Conservation (phyloP, 179 eudicot genomes). For the Silene vulgaris region DNA sequence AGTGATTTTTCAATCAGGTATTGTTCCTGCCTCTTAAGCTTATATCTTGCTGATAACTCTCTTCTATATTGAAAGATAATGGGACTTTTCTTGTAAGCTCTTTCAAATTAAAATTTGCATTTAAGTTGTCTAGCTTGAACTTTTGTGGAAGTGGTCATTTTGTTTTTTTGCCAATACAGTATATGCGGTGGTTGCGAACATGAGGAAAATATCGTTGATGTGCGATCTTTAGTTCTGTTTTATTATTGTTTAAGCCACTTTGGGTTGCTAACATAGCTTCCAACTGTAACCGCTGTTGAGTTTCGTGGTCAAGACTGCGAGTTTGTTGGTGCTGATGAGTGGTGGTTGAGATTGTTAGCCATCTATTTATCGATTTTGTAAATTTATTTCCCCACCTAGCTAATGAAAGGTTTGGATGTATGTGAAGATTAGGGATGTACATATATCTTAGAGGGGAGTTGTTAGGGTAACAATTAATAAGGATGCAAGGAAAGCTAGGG, state of each 20-base stretch:
- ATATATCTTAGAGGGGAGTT: neutral
- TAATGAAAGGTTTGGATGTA: neutral
- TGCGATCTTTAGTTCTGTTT: neutral
- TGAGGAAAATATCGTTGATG: neutral
- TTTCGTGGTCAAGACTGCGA: neutral
- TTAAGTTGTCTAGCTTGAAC: no score
- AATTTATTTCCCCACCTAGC: neutral
- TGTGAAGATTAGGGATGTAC: neutral
- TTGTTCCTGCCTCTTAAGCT: no score
- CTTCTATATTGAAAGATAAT: no score
- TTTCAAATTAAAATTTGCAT: no score
- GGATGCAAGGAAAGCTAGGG: neutral
- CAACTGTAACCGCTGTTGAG: neutral
- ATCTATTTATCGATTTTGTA: neutral
- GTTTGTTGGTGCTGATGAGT: constrained; percentile 4
- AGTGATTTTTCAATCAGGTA: no score
- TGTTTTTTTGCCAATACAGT: neutral
- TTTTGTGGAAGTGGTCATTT: no score
- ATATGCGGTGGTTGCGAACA: neutral
- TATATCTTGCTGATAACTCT: no score
- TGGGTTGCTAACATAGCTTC: neutral
- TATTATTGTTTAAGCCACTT: neutral
- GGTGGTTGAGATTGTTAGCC: neutral
- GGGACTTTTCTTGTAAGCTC: no score
- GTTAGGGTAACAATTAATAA: neutral